phyloP scores from a whole-genome alignment of 116 monocot genomes.

The Thalassia testudinum region DNA sequence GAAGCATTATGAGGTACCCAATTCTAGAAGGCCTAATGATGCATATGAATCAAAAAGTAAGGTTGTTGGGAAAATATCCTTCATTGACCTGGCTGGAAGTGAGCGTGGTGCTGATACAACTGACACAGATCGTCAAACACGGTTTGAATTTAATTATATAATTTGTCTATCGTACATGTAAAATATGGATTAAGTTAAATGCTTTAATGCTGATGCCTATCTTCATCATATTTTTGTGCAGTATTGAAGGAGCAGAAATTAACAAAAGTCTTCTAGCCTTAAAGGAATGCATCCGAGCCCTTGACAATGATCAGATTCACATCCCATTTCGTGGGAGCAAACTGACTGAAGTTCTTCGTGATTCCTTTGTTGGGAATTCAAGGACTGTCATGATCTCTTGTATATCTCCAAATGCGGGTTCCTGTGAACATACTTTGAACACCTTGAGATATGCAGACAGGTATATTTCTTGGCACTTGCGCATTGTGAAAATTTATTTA shows the following conservation, averaged over 20 bases:
- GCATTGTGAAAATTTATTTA: too few relatives aligned
- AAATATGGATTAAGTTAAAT: background rate
- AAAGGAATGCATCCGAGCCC: constrained; percentile 95
- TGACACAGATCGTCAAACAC: constrained; percentile 95
- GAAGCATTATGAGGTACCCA: constrained; percentile 64
- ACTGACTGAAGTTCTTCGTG: constrained; percentile 96
- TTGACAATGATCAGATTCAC: constrained; percentile 98
- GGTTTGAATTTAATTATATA: constrained; percentile 22
- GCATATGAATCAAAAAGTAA: constrained; percentile 51
- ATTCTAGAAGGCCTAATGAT: constrained; percentile 49
- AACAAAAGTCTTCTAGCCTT: constrained; percentile 92
- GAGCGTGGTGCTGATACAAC: constrained; percentile 99
- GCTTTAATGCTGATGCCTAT: background rate
- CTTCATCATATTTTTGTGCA: constrained; percentile 12
- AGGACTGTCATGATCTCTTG: constrained; percentile 98
- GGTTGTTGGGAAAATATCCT: constrained; percentile 85
- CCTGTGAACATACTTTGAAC: constrained; percentile 98
- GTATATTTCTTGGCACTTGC: too few relatives aligned
- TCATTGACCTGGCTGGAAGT: constrained; percentile 99
- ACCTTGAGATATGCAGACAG: constrained; percentile 98
- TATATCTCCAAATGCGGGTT: constrained; percentile 91
- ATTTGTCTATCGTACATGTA: too few relatives aligned
- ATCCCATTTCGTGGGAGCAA: constrained; percentile 99
- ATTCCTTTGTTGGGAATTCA: constrained; percentile 98
- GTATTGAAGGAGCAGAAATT: constrained; percentile 99